Conservation (phyloP, 306 rosid genomes). For the Dalbergia oliveri region DNA sequence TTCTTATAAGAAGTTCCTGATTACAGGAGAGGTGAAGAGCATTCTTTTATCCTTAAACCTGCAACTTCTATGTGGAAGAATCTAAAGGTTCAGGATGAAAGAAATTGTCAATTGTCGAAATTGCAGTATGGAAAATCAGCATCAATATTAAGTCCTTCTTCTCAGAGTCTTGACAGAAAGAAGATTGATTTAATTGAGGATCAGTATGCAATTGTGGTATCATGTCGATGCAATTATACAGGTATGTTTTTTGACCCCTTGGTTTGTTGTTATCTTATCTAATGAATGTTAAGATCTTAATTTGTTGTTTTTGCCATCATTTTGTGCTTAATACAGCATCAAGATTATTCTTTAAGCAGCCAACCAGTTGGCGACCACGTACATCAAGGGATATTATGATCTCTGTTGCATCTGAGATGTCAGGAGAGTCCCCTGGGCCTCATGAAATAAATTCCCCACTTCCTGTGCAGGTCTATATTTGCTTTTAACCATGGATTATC, state of each 20-base stretch:
- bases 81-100: slow-evolving; percentile 70
- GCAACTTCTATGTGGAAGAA: slow-evolving; percentile 76
- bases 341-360: slow-evolving; percentile 87
- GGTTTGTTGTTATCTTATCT: slow-evolving; percentile 42
- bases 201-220: slow-evolving; percentile 92
- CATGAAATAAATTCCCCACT: slow-evolving; percentile 72
- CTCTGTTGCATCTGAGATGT: slow-evolving; percentile 91
- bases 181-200: slow-evolving; percentile 53
- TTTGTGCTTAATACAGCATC: slow-evolving; percentile 65
- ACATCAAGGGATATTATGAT: slow-evolving; percentile 87
- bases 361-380: slow-evolving; percentile 91
- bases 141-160: slow-evolving; percentile 55
- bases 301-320: slow-evolving; percentile 27
- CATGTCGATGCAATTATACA: slow-evolving; percentile 95
- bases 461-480: slow-evolving; percentile 84
- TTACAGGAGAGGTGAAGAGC: slow-evolving; percentile 97
- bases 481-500: slow-evolving; percentile 27
- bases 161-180: slow-evolving; percentile 62
- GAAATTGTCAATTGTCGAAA: slow-evolving; percentile 60
- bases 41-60: slow-evolving; percentile 95
- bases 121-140: slow-evolving; percentile 58
- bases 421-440: slow-evolving; percentile 67
- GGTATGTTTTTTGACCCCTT: slow-evolving; percentile 50
- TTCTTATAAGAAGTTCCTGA: slow-evolving; percentile 49
- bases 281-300: slow-evolving; percentile 37